Base-by-base conservation (phyloP, 2,329 filamentous ascomycete species). In the Nemania sp. region DNA sequence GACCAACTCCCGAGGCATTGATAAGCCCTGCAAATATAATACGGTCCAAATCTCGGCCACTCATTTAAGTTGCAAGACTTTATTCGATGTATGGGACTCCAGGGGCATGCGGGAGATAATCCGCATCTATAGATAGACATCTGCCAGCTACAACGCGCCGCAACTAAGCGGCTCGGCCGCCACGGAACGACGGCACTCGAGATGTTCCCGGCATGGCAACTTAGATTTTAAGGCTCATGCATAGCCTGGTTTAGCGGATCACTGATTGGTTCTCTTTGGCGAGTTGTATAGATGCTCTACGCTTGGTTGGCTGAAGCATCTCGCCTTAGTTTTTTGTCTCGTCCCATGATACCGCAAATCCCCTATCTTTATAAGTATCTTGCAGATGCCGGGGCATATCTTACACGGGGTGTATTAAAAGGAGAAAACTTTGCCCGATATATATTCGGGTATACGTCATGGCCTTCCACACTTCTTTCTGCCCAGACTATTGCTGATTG, bases 31-130 rank as follows among this genome's bases (percentile, higher is more conserved):
- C 15, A 42, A 15, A 28, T 17, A 51, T 28, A 5, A 5, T 33
- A 31, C 54, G 54, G 49, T 24, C 44, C 28, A 53, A 53, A 34
- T 7, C 49, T 56, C 49, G 54, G 54, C 49, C 40, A 20, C 36
- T 44, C 31, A 15, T 9, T 22, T 36, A 20, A 34, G 17, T 17
- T 34, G 15, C 7, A 41, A 11, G 20, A 33, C 7, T 41, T 24
- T 46, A 23, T 47, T 33, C 26, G 14, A 45, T 53, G 46, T 49
- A 49, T 56, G 45, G 49, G 31, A 15, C 28, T 43, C 22, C 22
- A 6, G 34, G 24, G 34, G 20, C n/a, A 28, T 53, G 54, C 49
- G 53, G 53, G 39, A 24, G 9, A 15, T 19, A 19, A n/a, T 43
- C 53, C 53, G 49, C 53, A 44, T 37, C 26, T 22, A 36, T 20